Percentiles rank a stretch among this genome's conserved stretches.
Evolutionary conservation across 1,139 yeast species (phyloP).

Genomic region (Debaryomyces psychrophilus): DNA sequence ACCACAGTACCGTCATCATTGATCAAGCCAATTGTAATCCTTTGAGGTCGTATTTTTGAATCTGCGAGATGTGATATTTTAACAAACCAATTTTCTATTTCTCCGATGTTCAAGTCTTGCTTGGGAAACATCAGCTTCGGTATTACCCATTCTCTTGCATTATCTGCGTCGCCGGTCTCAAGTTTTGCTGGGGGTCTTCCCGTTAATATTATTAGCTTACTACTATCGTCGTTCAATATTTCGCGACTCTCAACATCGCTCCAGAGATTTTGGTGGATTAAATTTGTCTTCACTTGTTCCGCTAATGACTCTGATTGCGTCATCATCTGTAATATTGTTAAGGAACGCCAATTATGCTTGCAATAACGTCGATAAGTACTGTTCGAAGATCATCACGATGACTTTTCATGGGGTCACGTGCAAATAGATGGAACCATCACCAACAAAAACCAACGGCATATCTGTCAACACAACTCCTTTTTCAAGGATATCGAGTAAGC

Average conservation of each 20-base stretch:
- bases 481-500: background rate
- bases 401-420: background rate
- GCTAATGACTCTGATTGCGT: background rate
- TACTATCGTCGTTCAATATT: constrained; percentile 4
- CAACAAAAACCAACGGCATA: too few species aligned
- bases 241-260: constrained; percentile 34
- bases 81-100: constrained; percentile 38
- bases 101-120: constrained; percentile 22
- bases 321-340: background rate
- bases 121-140: constrained; percentile 25
- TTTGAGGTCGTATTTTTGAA: constrained; percentile 27
- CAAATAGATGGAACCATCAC: background rate
- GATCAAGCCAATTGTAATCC: constrained; percentile 58
- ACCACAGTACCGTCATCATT: constrained; percentile 70
- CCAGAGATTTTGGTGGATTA: constrained; percentile 61
- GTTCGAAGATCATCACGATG: background rate
- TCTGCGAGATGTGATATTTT: constrained; percentile 17
- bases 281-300: constrained; percentile 43
- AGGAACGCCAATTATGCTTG: background rate
- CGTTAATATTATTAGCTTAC: constrained; percentile 19
- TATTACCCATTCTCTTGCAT: constrained; percentile 38
- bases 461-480: background rate
- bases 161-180: constrained; percentile 25
- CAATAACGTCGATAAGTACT: background rate
- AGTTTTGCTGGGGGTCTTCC: constrained; percentile 39